Evolutionary conservation across 2,329 filamentous ascomycete species (phyloP).

Genomic region (Hypocreales sp.): DNA sequence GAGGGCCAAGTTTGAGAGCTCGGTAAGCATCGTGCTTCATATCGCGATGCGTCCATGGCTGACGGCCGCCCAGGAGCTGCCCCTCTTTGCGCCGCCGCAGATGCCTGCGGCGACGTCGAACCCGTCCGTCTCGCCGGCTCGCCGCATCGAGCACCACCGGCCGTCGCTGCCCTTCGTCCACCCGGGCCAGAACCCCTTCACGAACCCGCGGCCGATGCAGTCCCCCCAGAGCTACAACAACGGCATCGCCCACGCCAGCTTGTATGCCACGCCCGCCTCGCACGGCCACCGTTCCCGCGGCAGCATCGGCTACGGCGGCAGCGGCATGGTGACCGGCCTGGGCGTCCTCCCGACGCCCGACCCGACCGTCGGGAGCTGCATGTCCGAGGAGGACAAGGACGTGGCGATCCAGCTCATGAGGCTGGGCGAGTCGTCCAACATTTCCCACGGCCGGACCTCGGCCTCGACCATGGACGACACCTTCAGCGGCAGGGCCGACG

Average conservation of each 20-base stretch:
- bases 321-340: constrained; percentile 19
- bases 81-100: constrained; percentile 85
- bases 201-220: constrained; percentile 60
- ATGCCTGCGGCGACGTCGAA: constrained; percentile 92
- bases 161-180: constrained; percentile 61
- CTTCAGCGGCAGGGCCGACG: constrained; percentile 78
- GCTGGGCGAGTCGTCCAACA: constrained; percentile 83
- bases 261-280: constrained; percentile 47
- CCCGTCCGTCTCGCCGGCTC: constrained; percentile 86
- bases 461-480: constrained; percentile 89
- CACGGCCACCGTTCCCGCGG: constrained; percentile 52
- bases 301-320: constrained; percentile 37
- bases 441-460: constrained; percentile 83
- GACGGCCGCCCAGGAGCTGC: constrained; percentile 84
- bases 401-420: constrained; percentile 95
- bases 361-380: constrained; percentile 91
- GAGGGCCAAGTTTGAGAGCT: constrained; percentile 89
- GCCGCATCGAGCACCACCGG: constrained; percentile 60
- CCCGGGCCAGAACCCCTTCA: constrained; percentile 65
- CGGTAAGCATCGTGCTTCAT: too few species aligned
- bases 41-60: too few species aligned
- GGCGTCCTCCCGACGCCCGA: constrained; percentile 80
- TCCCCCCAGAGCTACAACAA: constrained; percentile 65
- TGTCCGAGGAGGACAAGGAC: constrained; percentile 88
- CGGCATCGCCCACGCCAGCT: constrained; percentile 27